Evolutionary conservation across 805 yeast species (phyloP).

Genomic region (Pichia rugopelliculosa): DNA sequence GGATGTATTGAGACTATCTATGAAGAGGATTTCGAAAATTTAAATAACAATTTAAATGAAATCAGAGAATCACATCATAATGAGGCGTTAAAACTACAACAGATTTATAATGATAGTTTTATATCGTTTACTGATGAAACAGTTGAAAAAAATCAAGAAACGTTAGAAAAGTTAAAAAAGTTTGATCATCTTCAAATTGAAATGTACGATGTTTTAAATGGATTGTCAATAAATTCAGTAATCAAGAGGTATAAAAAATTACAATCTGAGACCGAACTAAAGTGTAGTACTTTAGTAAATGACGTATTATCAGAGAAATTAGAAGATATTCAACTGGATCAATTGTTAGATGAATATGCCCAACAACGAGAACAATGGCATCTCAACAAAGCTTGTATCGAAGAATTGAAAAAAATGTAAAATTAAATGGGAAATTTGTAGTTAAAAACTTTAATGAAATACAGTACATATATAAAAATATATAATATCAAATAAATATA

Average conservation of each 20-base stretch:
- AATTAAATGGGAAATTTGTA: not conserved
- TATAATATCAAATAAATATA: not conserved
- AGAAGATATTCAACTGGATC: slow-evolving; percentile 1
- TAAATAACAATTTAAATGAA: slow-evolving; percentile 18
- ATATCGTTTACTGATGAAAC: not conserved
- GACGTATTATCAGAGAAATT: slow-evolving; percentile 13
- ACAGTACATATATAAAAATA: not conserved
- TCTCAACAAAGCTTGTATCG: not conserved
- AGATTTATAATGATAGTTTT: slow-evolving; percentile 19
- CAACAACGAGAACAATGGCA: slow-evolving; percentile 2
- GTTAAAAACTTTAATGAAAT: not conserved
- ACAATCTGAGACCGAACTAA: slow-evolving; percentile 22
- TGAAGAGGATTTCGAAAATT: slow-evolving; percentile 10
- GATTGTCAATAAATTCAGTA: slow-evolving; percentile 29
- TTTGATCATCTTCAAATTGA: slow-evolving; percentile 21
- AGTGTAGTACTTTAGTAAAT: slow-evolving; percentile 11
- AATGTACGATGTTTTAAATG: slow-evolving; percentile 25
- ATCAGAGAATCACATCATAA: slow-evolving; percentile 33
- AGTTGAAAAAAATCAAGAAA: not conserved
- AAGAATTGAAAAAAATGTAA: not conserved
- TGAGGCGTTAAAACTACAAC: slow-evolving; percentile 23
- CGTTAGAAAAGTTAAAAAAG: slow-evolving; percentile 7
- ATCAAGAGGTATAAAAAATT: slow-evolving; percentile 29
- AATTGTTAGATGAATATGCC: not conserved
- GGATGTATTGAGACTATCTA: slow-evolving; percentile 16